A percentile compares a stretch with the other conserved stretches of the same genome.
These are phyloP conservation scores for Mixia osmundae DNA, from an alignment of 1,284 basidiomycete genomes.

Conservation along the genomic window DNA sequence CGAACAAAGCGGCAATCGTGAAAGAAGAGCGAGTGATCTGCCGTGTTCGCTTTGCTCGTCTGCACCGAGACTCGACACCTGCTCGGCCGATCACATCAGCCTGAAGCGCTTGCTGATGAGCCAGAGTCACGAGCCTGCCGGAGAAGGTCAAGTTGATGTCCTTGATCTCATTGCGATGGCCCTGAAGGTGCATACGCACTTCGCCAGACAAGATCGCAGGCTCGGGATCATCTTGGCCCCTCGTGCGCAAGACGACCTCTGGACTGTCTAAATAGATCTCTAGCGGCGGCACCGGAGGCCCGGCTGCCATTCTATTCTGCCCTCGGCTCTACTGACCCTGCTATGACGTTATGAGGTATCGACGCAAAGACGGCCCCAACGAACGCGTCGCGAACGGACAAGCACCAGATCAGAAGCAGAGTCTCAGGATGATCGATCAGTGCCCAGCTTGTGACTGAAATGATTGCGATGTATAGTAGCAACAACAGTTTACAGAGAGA, in stretches of 20 bases:
- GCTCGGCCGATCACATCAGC: not conserved
- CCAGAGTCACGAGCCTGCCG: not conserved
- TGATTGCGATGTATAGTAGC: too few species aligned
- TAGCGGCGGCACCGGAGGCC: constrained; percentile 24
- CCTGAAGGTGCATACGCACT: constrained; percentile 43
- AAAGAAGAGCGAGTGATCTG: too few species aligned
- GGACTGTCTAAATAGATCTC: constrained; percentile 52
- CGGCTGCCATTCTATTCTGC: too few species aligned
- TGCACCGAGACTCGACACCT: constrained; percentile 30
- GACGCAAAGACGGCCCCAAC: too few species aligned
- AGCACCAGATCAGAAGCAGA: too few species aligned
- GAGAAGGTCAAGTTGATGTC: constrained; percentile 30
- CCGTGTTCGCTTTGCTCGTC: not conserved
- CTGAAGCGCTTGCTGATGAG: not conserved
- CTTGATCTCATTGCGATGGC: constrained; percentile 57
- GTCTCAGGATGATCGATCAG: too few species aligned
- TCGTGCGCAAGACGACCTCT: constrained; percentile 45
- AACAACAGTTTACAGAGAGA: too few species aligned
- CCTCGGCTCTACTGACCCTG: too few species aligned
- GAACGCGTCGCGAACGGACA: too few species aligned
- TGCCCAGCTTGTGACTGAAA: too few species aligned
- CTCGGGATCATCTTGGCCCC: constrained; percentile 50
- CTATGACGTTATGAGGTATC: too few species aligned
- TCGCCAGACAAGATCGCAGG: constrained; percentile 45
- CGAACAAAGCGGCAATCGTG: too few species aligned